Percentiles rank a stretch among this genome's conserved stretches.
phyloP scores from a whole-genome alignment of 2,329 filamentous ascomycete species.

The Cercospora berteroae region DNA sequence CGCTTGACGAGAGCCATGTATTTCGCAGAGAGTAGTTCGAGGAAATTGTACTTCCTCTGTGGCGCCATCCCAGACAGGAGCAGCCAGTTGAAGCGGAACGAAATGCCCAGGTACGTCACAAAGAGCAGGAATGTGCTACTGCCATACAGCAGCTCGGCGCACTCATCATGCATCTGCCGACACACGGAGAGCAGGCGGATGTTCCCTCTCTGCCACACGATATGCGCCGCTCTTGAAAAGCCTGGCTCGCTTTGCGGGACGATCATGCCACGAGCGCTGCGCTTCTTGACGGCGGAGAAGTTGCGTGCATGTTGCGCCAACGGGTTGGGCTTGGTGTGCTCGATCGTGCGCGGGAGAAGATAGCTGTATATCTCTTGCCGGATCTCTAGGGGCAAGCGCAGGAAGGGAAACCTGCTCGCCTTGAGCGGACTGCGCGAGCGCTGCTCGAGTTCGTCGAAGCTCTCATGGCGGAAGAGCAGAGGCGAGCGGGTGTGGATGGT shows the following conservation, averaged over 20 bases:
- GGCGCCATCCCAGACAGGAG: constrained; percentile 44
- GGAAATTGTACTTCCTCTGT: constrained; percentile 41
- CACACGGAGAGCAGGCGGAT: constrained; percentile 42
- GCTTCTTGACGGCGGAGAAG: constrained; percentile 35
- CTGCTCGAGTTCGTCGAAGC: constrained; percentile 34
- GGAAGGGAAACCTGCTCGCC: constrained; percentile 35
- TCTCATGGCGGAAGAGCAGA: constrained; percentile 31
- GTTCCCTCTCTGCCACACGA: constrained; percentile 46
- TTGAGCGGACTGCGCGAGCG: constrained; percentile 35
- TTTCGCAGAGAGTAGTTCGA: constrained; percentile 43
- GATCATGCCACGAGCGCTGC: constrained; percentile 29
- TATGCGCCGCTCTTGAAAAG: constrained; percentile 13
- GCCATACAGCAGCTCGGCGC: constrained; percentile 48
- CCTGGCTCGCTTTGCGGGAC: constrained; percentile 18
- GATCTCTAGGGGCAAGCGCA: constrained; percentile 46
- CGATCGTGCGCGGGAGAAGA: constrained; percentile 44
- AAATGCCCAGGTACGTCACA: constrained; percentile 45
- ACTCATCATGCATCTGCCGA: constrained; percentile 47
- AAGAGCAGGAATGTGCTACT: constrained; percentile 48
- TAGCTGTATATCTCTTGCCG: constrained; percentile 44
- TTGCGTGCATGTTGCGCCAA: constrained; percentile 33
- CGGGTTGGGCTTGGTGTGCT: constrained; percentile 27
- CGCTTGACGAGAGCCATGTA: constrained; percentile 45
- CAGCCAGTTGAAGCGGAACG: constrained; percentile 47
- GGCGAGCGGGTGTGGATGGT: constrained; percentile 16